A percentile compares a stretch with the other conserved stretches of the same genome.
Conservation (phyloP, 2,329 filamentous ascomycete species). For the Parafenestella ontariensis region DNA sequence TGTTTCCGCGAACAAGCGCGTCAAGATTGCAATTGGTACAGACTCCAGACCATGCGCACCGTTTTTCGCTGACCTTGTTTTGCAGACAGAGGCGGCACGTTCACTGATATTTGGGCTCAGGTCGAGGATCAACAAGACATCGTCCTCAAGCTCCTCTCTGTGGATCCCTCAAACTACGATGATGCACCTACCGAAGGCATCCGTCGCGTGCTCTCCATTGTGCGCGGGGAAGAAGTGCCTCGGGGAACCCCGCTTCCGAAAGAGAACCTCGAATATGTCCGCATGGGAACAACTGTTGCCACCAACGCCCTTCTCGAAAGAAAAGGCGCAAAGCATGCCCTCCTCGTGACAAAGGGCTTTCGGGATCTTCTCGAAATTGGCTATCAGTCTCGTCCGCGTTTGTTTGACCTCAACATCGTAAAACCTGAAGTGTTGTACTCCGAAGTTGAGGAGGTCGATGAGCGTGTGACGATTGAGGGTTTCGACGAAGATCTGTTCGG, state of each 20-base stretch:
- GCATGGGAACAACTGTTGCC: constrained; percentile 42
- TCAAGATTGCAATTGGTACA: constrained; percentile 1
- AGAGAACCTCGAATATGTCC: constrained; percentile 19
- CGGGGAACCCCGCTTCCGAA: neutral
- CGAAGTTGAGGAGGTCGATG: neutral
- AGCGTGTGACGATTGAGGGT: neutral
- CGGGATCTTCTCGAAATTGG: constrained; percentile 40
- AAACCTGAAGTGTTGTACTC: constrained; percentile 1
- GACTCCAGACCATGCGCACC: neutral
- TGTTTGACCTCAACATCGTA: constrained; percentile 34
- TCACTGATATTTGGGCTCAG: constrained; percentile 20
- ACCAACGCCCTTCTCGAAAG: constrained; percentile 42
- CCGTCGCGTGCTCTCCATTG: constrained; percentile 29
- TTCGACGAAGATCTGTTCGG: neutral
- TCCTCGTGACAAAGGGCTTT: constrained; percentile 40
- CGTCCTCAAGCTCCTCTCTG: constrained; percentile 39
- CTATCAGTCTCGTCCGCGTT: constrained; percentile 40
- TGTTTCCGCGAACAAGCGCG: neutral
- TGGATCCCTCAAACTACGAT: constrained; percentile 37
- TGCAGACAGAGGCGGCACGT: constrained; percentile 20
- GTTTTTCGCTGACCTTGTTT: neutral
- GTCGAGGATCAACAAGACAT: constrained; percentile 26
- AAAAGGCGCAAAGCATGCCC: constrained; percentile 37
- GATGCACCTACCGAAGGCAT: constrained; percentile 42
- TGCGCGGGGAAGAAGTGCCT: constrained; percentile 20